phyloP scores from a whole-genome alignment of 768 basidiomycete species.

The Rhodocollybia butyracea region DNA sequence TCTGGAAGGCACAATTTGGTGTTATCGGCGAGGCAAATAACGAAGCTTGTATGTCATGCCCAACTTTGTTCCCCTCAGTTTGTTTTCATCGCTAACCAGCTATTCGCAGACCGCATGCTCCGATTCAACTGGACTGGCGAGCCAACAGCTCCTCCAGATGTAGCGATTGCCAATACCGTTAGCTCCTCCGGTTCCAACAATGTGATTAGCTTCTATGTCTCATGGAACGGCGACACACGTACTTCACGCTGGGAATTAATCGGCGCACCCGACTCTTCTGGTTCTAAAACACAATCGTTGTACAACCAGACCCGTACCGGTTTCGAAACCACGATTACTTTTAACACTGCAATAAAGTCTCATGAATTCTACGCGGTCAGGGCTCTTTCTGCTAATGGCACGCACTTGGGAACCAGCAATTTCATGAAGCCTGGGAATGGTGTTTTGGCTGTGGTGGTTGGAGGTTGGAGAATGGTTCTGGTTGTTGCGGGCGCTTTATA shows the following conservation, averaged over 20 bases:
- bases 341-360: background rate
- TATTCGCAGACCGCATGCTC: background rate
- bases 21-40: background rate
- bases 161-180: background rate
- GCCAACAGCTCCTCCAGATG: slow-evolving; percentile 12
- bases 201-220: slow-evolving; percentile 10
- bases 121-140: slow-evolving; percentile 11
- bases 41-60: background rate
- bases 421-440: background rate
- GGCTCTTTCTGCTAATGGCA: background rate
- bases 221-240: slow-evolving; percentile 19
- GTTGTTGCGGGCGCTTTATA: background rate
- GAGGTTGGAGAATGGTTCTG: background rate
- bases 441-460: background rate
- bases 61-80: background rate
- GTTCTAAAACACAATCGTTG: background rate
- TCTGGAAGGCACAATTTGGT: slow-evolving; percentile 8
- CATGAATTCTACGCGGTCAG: background rate
- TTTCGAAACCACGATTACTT: slow-evolving; percentile 16
- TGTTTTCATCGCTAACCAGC: background rate
- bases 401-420: background rate
- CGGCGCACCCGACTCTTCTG: slow-evolving; percentile 3
- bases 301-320: slow-evolving; percentile 8
- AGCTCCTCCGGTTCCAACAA: background rate
- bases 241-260: slow-evolving; percentile 10